These are phyloP conservation scores for Polyrhizophydium stewartii DNA, from an alignment of 371 early-diverging fungal species.

Conservation along the genomic window DNA sequence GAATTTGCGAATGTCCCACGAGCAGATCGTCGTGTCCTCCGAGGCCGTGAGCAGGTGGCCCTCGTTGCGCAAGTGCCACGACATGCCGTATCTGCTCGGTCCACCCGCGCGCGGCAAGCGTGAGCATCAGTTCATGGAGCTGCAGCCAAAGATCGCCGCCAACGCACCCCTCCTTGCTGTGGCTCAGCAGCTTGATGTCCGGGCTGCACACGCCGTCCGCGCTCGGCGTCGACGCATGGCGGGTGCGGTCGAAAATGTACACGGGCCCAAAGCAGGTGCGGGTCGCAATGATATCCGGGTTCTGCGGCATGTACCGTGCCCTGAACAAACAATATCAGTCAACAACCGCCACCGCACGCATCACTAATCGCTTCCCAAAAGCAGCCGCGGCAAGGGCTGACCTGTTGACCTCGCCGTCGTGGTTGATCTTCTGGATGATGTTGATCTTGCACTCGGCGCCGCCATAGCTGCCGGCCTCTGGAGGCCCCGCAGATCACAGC, in stretches of 20 bases:
- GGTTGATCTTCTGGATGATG: slow-evolving; percentile 82
- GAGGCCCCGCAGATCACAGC: too few species aligned
- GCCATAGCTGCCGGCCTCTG: slow-evolving; percentile 75
- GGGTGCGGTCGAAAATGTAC: slow-evolving; percentile 95
- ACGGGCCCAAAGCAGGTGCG: slow-evolving; percentile 87
- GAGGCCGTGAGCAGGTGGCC: slow-evolving; percentile 79
- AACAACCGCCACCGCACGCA: neutral
- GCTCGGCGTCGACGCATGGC: slow-evolving; percentile 74
- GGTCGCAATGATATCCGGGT: slow-evolving; percentile 93
- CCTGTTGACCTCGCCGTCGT: slow-evolving; percentile 93
- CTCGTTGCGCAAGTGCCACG: slow-evolving; percentile 49
- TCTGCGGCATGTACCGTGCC: slow-evolving; percentile 90
- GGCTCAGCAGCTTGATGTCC: slow-evolving; percentile 83
- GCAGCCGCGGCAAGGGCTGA: slow-evolving; percentile 10
- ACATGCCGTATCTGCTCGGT: slow-evolving; percentile 45
- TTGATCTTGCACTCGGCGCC: slow-evolving; percentile 75
- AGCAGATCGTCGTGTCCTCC: slow-evolving; percentile 74
- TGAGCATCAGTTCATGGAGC: neutral
- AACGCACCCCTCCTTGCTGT: slow-evolving; percentile 86
- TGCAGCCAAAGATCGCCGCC: neutral
- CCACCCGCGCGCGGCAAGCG: slow-evolving; percentile 43
- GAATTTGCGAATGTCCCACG: slow-evolving; percentile 65
- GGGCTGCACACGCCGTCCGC: slow-evolving; percentile 75
- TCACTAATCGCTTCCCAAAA: too few species aligned
- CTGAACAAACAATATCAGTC: slow-evolving; percentile 22